These are phyloP conservation scores for Thelonectria blattea DNA, from an alignment of 2,329 filamentous ascomycete genomes.

Conservation along the genomic window DNA sequence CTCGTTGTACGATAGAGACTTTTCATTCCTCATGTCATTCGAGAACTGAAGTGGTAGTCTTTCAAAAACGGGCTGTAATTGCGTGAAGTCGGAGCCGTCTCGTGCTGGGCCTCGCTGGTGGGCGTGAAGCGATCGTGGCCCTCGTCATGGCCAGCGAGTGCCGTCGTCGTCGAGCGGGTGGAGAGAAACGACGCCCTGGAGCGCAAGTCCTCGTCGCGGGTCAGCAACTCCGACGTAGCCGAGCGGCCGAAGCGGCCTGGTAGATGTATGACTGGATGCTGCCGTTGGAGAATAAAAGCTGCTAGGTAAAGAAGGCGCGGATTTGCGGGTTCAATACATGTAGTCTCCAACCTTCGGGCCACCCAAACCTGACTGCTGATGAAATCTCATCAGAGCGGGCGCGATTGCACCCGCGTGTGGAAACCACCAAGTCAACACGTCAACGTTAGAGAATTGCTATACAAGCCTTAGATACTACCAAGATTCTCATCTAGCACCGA, in stretches of 20 bases:
- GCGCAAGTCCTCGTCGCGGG: conserved; percentile 19
- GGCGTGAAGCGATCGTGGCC: neutral
- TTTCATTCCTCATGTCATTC: too few species aligned
- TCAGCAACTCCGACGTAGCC: neutral
- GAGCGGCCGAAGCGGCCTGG: neutral
- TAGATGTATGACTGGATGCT: too few species aligned
- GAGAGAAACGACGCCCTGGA: neutral
- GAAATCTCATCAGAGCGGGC: too few species aligned
- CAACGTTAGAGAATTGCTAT: neutral
- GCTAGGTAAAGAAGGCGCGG: too few species aligned
- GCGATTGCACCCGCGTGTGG: too few species aligned
- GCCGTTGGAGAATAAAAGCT: too few species aligned
- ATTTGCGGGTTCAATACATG: too few species aligned
- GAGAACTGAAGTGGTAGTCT: too few species aligned
- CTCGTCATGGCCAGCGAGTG: neutral
- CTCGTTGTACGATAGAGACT: neutral
- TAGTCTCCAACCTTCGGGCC: too few species aligned
- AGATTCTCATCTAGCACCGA: neutral
- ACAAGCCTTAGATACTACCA: neutral
- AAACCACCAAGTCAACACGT: too few species aligned
- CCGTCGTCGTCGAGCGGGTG: neutral
- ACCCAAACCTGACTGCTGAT: too few species aligned
- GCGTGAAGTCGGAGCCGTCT: conserved; percentile 42
- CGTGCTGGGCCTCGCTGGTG: conserved; percentile 21
- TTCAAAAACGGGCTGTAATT: neutral